Conservation (phyloP, 2,329 filamentous ascomycete genomes). For the Alternaria panax region DNA sequence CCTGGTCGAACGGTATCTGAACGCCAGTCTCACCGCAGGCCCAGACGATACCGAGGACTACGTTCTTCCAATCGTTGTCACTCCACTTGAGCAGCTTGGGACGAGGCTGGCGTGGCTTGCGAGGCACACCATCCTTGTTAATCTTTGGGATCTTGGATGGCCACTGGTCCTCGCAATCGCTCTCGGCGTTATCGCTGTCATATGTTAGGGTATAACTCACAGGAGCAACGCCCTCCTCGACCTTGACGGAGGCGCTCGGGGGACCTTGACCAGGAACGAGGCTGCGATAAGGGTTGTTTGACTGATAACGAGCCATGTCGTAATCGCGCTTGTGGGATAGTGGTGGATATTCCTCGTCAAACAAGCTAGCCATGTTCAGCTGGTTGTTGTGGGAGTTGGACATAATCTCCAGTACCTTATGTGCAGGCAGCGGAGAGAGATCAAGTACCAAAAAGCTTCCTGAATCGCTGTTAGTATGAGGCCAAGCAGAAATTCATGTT, state of each 20-base stretch:
- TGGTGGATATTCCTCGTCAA: not conserved
- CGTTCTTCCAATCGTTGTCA: conserved; percentile 39
- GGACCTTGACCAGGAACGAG: not conserved
- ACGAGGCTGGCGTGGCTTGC: conserved; percentile 43
- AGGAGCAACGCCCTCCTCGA: not conserved
- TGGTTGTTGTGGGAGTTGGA: conserved; percentile 19
- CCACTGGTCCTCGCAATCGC: conserved; percentile 18
- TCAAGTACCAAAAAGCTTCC: not conserved
- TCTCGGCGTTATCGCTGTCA: conserved; percentile 24
- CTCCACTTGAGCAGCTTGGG: conserved; percentile 40
- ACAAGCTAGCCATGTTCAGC: conserved; percentile 19
- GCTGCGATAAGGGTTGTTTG: not conserved
- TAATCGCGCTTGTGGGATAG: not conserved
- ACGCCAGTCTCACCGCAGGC: conserved; percentile 40
- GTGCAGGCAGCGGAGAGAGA: not conserved
- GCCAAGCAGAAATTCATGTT: not conserved
- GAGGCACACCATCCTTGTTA: conserved; percentile 38
- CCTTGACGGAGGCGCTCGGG: not conserved
- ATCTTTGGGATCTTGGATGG: conserved; percentile 29
- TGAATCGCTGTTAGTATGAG: conserved; percentile 4
- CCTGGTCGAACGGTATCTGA: conserved; percentile 42
- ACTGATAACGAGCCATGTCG: not conserved
- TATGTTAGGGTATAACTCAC: conserved; percentile 24
- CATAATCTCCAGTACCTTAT: conserved; percentile 13
- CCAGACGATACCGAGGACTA: conserved; percentile 39